Base-by-base conservation (phyloP, 2,329 filamentous ascomycete species). In the Proliferodiscus dingleyae region DNA sequence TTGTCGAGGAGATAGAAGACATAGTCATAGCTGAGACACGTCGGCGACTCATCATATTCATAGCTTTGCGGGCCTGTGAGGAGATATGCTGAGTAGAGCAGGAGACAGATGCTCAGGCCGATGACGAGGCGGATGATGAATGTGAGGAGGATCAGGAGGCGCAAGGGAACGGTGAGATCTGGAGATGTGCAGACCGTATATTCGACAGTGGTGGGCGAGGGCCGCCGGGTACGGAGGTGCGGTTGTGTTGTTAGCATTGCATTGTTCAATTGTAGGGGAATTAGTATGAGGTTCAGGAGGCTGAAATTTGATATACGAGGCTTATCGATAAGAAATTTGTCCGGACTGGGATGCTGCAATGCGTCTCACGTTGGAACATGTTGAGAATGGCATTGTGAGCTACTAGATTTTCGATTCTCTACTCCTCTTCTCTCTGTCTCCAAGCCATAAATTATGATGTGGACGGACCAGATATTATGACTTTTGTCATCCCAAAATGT, bases 141-240 rank as follows among this genome's bases (percentile, higher is more conserved):
- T 29, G 76, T 66, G 36, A 73, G 52, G 36, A 64, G 49, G 41
- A 74, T 65, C 16, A 76, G 61, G 26, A 75, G 52, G 32, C 71
- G 74, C 5, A 75, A 66, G 2, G 73, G 58, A 13, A 76, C 49
- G 0, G 75, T 75, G 3, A 68, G 63, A 0, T 70, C 68, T 1
- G 86, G 80, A 36, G 81, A 80, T 47, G 90, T 96, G 28, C 90
- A 93, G 45, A 96, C 87, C 23, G 86, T 94, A 74, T 91, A 97
- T 55, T 87, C 85, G 63, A 87, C 83, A n/a, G 93, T 95, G 2
- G 89, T 94, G 37, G 88, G 84, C 19, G 93, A 90, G 40, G 87
- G 86, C 18, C 81, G 78, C 54, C 80, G 75, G 50, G 77, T 76
- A 57, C 71, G 74, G 41, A 88, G 78, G 56, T 75, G 75, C 8